Evolutionary conservation across 2,329 filamentous ascomycete species (phyloP).

Genomic region (Metarhizium sp.): DNA sequence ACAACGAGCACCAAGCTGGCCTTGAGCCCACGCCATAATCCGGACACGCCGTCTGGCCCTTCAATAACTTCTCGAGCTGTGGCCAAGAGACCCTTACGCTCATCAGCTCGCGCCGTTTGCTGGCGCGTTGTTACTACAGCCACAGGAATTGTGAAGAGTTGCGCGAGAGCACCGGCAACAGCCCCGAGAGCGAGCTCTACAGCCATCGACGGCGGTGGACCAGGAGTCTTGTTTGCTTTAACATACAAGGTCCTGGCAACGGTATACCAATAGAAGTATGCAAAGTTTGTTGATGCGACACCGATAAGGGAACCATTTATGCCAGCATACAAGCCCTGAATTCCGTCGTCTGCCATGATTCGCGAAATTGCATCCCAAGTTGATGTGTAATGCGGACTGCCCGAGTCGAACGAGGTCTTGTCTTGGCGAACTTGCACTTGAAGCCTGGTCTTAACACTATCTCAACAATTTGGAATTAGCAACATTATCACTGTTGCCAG

Average conservation of each 20-base stretch:
- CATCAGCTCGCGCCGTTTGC: constrained; percentile 78
- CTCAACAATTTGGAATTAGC: not conserved
- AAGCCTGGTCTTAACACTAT: constrained; percentile 86
- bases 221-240: constrained; percentile 39
- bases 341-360: constrained; percentile 72
- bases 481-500: not conserved
- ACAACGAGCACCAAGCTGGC: constrained; percentile 91
- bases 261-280: constrained; percentile 99
- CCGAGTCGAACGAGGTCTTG: constrained; percentile 29
- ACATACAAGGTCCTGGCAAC: constrained; percentile 75
- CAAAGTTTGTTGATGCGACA: constrained; percentile 95
- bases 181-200: constrained; percentile 80
- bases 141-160: constrained; percentile 93
- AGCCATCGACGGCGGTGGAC: constrained; percentile 59
- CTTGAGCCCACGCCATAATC: constrained; percentile 91
- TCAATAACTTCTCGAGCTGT: constrained; percentile 85
- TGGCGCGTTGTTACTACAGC: constrained; percentile 92
- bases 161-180: constrained; percentile 78
- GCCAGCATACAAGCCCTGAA: constrained; percentile 77
- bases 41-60: constrained; percentile 79
- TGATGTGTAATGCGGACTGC: constrained; percentile 67
- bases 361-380: constrained; percentile 82
- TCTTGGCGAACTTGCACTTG: constrained; percentile 81
- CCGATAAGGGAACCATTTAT: constrained; percentile 80
- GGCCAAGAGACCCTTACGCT: constrained; percentile 77